A percentile compares a stretch with the other conserved stretches of the same genome.
Conservation (phyloP, 1,139 yeast genomes). For the Geotrichum siamense region DNA sequence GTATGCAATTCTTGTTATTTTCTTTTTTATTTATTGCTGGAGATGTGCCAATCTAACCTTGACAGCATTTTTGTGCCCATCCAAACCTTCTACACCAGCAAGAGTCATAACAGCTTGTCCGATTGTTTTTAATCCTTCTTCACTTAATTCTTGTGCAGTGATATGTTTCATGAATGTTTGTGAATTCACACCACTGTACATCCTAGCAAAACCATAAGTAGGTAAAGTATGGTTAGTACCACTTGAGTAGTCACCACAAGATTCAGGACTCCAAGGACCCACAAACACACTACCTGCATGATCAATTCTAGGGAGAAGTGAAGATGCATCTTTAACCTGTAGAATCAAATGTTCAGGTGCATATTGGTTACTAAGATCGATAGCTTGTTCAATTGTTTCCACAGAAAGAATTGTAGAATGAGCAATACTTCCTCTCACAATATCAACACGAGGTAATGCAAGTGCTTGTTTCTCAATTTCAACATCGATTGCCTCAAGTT, state of each 20-base stretch:
- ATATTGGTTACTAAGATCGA: constrained; percentile 74
- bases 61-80: constrained; percentile 94
- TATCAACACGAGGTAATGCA: constrained; percentile 86
- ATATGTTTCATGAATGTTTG: constrained; percentile 92
- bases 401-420: constrained; percentile 81
- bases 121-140: constrained; percentile 75
- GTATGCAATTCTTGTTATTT: too few species aligned
- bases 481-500: constrained; percentile 61
- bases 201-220: constrained; percentile 95
- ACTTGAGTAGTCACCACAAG: constrained; percentile 96
- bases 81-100: constrained; percentile 95
- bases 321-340: constrained; percentile 72
- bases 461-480: constrained; percentile 82
- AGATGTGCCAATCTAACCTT: constrained; percentile 91
- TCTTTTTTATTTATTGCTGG: too few species aligned
- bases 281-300: constrained; percentile 97
- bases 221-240: constrained; percentile 98
- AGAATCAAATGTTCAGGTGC: constrained; percentile 97
- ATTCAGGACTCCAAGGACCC: constrained; percentile 93
- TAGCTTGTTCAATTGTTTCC: constrained; percentile 63
- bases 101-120: constrained; percentile 95
- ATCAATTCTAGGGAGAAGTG: constrained; percentile 64
- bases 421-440: constrained; percentile 82
- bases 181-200: constrained; percentile 95
- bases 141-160: constrained; percentile 84